phyloP scores from a whole-genome alignment of 768 basidiomycete genomes.

The Boletus sensibilis region DNA sequence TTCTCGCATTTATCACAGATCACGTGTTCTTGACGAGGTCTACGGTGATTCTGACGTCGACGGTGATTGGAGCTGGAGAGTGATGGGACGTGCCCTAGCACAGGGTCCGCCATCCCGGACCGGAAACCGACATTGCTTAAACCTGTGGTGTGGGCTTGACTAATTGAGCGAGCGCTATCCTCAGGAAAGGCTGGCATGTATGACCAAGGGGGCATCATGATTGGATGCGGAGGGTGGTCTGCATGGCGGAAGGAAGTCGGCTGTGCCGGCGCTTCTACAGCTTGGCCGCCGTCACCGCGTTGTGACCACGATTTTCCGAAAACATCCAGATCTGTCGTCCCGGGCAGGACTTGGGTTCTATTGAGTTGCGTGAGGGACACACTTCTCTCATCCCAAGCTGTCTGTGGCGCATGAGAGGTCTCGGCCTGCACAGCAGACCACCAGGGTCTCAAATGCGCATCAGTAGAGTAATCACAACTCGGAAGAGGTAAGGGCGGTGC shows the following conservation, averaged over 20 bases:
- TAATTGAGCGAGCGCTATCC: neutral
- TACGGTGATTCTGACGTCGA: neutral
- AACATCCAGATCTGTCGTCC: neutral
- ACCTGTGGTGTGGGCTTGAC: neutral
- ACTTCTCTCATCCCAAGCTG: neutral
- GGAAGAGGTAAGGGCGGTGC: neutral
- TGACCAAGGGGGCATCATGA: neutral
- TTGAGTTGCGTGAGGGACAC: neutral
- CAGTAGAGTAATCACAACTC: neutral
- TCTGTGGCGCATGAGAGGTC: neutral
- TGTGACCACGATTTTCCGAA: neutral
- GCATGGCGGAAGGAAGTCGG: neutral
- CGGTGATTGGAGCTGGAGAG: neutral
- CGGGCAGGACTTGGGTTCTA: conserved; percentile 17
- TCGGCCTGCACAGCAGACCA: neutral
- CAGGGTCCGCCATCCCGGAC: conserved; percentile 2
- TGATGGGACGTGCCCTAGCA: conserved; percentile 5
- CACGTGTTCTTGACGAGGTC: neutral
- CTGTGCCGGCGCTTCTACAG: conserved; percentile 22
- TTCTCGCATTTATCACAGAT: conserved; percentile 14
- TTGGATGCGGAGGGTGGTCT: neutral
- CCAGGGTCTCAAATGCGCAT: neutral
- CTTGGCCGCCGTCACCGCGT: conserved; percentile 9
- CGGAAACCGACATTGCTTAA: neutral
- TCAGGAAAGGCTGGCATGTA: neutral